A percentile compares a stretch with the other conserved stretches of the same genome.
phyloP scores from a whole-genome alignment of 2,329 filamentous ascomycete genomes.

The Chalaropsis thielavioides region DNA sequence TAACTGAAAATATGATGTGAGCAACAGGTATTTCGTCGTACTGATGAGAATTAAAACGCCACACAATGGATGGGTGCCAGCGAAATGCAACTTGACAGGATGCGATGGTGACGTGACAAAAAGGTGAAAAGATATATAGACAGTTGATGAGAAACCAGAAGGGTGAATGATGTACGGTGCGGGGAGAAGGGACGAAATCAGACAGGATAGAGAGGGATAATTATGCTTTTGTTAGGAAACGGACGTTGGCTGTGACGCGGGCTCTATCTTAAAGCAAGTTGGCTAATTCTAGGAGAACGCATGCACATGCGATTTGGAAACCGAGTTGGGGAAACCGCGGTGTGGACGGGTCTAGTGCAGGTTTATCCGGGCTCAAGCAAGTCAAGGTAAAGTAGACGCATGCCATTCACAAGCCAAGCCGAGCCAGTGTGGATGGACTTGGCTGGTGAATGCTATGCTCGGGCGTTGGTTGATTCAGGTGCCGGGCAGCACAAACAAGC shows the following conservation, averaged over 20 bases:
- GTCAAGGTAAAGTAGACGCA: neutral
- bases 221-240: neutral
- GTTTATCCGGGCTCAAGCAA: neutral
- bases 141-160: neutral
- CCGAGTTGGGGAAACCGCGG: constrained; percentile 16
- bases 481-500: neutral
- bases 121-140: neutral
- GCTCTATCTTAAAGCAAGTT: constrained; percentile 1
- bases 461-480: neutral
- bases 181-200: neutral
- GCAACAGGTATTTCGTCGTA: constrained; percentile 8
- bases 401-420: constrained; percentile 1
- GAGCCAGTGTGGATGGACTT: neutral
- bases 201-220: neutral
- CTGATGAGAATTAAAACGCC: neutral
- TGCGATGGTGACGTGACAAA: neutral
- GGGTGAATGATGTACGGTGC: neutral
- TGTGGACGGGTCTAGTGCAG: neutral
- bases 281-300: neutral
- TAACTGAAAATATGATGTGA: constrained; percentile 15
- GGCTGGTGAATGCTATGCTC: neutral
- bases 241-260: neutral
- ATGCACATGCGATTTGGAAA: neutral
- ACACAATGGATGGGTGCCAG: neutral
- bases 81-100: neutral